phyloP scores from a whole-genome alignment of 1,284 basidiomycete genomes.

The Cryptococcus hybrid region DNA sequence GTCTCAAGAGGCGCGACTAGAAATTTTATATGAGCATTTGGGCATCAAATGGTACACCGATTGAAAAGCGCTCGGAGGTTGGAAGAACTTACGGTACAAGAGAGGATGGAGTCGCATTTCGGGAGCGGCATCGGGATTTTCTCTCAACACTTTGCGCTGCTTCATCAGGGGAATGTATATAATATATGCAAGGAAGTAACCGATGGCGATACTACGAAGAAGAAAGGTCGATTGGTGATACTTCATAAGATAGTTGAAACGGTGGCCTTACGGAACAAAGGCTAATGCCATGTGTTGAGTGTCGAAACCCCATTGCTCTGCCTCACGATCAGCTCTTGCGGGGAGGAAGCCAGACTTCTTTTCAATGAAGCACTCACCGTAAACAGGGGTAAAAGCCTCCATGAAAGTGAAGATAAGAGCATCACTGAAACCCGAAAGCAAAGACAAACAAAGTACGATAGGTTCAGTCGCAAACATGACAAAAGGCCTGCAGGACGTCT shows the following conservation, averaged over 20 bases:
- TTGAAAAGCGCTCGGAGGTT: constrained; percentile 13
- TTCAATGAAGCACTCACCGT: no score
- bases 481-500: constrained; percentile 44
- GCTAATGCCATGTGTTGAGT: constrained; percentile 41
- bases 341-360: constrained; percentile 3
- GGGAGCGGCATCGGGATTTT: constrained; percentile 35
- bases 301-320: constrained; percentile 47
- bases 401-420: constrained; percentile 52
- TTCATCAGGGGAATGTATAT: constrained; percentile 37
- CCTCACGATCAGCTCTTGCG: no score
- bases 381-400: constrained; percentile 48
- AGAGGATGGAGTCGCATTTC: constrained; percentile 50
- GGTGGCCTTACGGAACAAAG: constrained; percentile 37
- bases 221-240: neutral
- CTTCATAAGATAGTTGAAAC: neutral
- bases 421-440: constrained; percentile 50
- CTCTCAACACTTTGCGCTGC: constrained; percentile 13
- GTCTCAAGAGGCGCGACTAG: constrained; percentile 43
- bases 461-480: constrained; percentile 43
- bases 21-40: neutral
- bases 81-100: constrained; percentile 33
- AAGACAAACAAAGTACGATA: constrained; percentile 50
- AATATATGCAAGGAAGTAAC: constrained; percentile 48
- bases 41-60: neutral
- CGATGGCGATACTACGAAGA: constrained; percentile 38